Evolutionary conservation across 2,329 filamentous ascomycete species (phyloP), one percentile per base, ranked within the genome.

Genomic region (Colletotrichum noveboracense): DNA sequence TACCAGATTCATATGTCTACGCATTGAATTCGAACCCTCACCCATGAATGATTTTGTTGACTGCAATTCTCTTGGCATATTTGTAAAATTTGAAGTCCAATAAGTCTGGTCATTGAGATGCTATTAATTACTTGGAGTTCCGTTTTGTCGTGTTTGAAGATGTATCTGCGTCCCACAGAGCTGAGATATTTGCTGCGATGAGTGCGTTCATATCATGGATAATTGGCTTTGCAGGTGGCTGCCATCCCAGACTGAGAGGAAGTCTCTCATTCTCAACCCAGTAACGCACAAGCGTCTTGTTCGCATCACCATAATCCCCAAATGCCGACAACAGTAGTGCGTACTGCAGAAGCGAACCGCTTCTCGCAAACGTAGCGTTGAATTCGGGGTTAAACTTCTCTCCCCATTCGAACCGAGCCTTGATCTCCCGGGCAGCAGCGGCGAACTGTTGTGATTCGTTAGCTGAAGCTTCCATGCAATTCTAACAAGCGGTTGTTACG

Each of bases 341-440:
- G 48, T 71, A 71, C 21, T 66, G 69, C 7, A 66, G 60, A 5
- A 71, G 60, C 14, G 71, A 64, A 8, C 71, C 43, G 24, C 26
- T 61, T 14, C n/a, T 76, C 73, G 32, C 71, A 70, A 71, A 71
- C 1, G 58, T 71, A 8, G 16, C 60, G 55, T 77, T 76, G 58
- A 80, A 81, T 18, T 78, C 66, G 5, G 80, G 80, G 66, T 82
- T 82, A 28, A 74, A 60, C 18, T 71, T 68, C 34, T 74, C 75
- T 9, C 78, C 80, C 10, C 72, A 74, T 16, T 76, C 79, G 28
- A 81, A 71, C 18, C 81, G 78, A 14, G 71, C 76, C 48, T 79
- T 78, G n/a, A 80, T 75, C 9, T 80, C 81, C 7, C 60, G 34
- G 30, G 81, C 82, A 13, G 82, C 81, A 3, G 71, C 67, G 14